phyloP scores from a whole-genome alignment of 1,284 basidiomycete species.

The Psilocybe mexicana region DNA sequence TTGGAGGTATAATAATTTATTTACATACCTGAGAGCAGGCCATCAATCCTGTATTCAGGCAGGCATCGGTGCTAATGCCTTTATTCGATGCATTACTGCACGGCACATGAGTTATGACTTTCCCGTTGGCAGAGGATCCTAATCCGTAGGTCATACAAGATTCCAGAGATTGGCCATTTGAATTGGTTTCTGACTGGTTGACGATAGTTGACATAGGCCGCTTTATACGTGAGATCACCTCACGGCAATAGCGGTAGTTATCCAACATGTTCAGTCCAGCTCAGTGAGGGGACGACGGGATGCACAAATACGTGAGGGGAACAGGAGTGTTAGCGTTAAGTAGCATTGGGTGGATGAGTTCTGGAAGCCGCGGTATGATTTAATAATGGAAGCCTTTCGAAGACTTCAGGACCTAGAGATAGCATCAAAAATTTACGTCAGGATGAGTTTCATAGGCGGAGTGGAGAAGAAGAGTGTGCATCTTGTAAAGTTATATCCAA shows the following conservation, averaged over 20 bases:
- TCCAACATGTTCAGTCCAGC: conserved; percentile 11
- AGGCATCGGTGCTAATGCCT: conserved; percentile 13
- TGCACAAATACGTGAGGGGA: neutral
- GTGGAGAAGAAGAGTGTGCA: neutral
- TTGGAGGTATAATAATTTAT: neutral
- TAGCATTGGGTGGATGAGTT: neutral
- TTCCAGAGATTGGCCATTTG: conserved; percentile 22
- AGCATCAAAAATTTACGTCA: neutral
- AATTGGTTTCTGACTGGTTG: conserved; percentile 8
- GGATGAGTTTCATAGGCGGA: neutral
- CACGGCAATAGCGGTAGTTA: conserved; percentile 22
- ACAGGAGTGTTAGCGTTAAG: neutral
- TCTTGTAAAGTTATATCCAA: neutral
- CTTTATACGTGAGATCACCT: conserved; percentile 26
- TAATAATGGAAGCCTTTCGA: conserved; percentile 1
- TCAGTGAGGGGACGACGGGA: neutral
- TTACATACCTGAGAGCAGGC: conserved; percentile 27
- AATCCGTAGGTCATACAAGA: conserved; percentile 30
- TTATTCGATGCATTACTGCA: conserved; percentile 24
- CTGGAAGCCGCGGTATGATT: conserved; percentile 6
- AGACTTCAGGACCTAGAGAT: neutral
- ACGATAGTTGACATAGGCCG: conserved; percentile 20
- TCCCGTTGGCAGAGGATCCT: conserved; percentile 28
- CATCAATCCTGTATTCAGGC: conserved; percentile 25
- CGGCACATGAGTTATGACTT: conserved; percentile 21